A percentile compares a stretch with the other conserved stretches of the same genome.
Evolutionary conservation across 495 filamentous ascomycete species (phyloP).

Genomic region (Echria macrotheca): DNA sequence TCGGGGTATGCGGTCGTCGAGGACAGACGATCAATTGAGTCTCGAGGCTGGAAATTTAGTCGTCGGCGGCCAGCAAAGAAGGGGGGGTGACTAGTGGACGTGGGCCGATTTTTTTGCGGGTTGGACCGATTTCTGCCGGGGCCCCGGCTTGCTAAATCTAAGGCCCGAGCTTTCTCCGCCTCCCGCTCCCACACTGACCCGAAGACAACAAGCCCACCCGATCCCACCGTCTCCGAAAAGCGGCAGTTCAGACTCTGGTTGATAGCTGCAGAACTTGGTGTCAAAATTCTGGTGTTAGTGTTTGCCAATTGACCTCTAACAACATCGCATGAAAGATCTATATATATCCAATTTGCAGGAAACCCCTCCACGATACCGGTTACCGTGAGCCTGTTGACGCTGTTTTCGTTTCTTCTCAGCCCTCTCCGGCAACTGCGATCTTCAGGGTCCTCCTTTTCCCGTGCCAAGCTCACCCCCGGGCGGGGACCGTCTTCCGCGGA

Average conservation of each 20-base stretch:
- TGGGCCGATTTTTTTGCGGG: conserved; percentile 22
- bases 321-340: too few species aligned
- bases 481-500: too few species aligned
- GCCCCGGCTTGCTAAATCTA: conserved; percentile 4
- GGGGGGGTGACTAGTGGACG: conserved; percentile 2
- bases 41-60: conserved; percentile 1
- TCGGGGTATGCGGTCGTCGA: neutral
- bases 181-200: neutral
- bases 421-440: too few species aligned
- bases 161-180: conserved; percentile 3
- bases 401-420: too few species aligned
- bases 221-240: conserved; percentile 2
- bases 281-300: too few species aligned
- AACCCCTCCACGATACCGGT: too few species aligned
- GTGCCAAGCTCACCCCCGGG: too few species aligned
- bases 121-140: conserved; percentile 15
- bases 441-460: too few species aligned
- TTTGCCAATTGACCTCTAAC: too few species aligned
- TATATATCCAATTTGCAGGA: too few species aligned
- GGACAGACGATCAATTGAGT: conserved; percentile 5
- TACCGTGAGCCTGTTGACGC: too few species aligned
- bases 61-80: too few species aligned
- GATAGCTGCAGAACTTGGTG: neutral
- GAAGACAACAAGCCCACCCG: neutral
- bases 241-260: conserved; percentile 5